Evolutionary conservation across 2,329 filamentous ascomycete species (phyloP), one percentile per base, ranked within the genome.

Genomic region (Clarireedia paspali): DNA sequence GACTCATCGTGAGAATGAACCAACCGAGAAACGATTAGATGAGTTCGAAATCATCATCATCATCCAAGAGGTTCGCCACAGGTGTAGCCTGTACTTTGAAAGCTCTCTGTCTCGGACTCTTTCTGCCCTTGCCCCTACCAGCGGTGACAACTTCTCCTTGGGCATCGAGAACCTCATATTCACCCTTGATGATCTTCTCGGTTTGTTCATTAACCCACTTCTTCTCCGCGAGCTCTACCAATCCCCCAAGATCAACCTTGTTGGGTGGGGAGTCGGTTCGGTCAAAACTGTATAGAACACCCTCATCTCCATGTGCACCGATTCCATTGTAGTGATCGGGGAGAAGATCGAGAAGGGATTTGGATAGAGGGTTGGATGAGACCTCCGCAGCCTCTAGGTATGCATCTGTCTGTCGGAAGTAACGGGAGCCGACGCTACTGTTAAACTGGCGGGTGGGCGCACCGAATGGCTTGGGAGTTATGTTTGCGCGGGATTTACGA

Each of bases 151-250:
- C 63, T 61, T 70, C 66, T 4, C 68, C 68, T 4, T 64, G 56
- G n/a, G 57, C 58, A 58, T 70, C 68, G 27, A 70, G 48, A 17
- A 70, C 65, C 59, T 69, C 68, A 47, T 68, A 70, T 50, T 70
- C 68, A 6, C 60, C 64, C 46, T 60, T 61, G 7, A 70, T 57
- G 38, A 70, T 66, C 55, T 62, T 63, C 24, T 70, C 68, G 2
- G 66, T 70, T 55, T 68, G 64, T 53, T 67, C 63, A 36, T 50
- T 63, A 23, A 57, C 57, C 63, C 63, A 70, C 51, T 64, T 65
- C 61, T 65, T 53, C 59, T 70, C 68, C 1, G 68, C 68, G 4
- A 62, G 49, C 23, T 70, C 68, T 12, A 70, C 63, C 14, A 70
- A 53, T 3, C 61, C 58, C 12, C 64, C 65, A 2, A 70, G 58